Evolutionary conservation across 352 stramenopile species (phyloP).

Genomic region (Thalassiosira delicatula): DNA sequence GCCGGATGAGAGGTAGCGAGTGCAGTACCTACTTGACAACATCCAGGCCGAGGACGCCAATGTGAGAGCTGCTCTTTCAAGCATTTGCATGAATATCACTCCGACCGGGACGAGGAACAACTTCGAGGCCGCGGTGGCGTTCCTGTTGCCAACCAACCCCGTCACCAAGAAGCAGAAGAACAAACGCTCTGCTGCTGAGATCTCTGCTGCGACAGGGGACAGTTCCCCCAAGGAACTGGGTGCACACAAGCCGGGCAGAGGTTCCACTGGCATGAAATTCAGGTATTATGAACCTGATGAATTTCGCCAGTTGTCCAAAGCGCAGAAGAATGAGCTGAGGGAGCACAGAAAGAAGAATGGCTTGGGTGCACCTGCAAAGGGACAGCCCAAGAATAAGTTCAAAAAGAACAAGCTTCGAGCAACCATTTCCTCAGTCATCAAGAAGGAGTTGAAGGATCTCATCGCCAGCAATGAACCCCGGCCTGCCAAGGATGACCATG

Average conservation of each 20-base stretch:
- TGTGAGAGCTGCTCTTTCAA: neutral
- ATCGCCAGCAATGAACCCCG: neutral
- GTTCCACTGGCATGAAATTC: conserved; percentile 13
- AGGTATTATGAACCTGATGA: conserved; percentile 7
- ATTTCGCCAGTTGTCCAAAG: neutral
- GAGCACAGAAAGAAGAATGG: neutral
- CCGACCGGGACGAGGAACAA: conserved; percentile 3
- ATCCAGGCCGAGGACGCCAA: neutral
- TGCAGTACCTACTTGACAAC: conserved; percentile 28
- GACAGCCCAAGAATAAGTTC: neutral
- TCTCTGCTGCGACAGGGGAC: neutral
- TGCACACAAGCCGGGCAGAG: neutral
- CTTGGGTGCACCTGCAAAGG: neutral
- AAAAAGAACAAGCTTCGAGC: neutral
- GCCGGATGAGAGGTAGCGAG: conserved; percentile 29
- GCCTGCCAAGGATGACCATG: too few species aligned
- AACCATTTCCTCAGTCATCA: too few species aligned
- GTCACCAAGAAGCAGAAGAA: neutral
- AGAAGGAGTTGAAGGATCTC: neutral
- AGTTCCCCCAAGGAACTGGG: neutral
- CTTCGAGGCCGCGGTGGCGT: conserved; percentile 18
- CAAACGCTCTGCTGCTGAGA: neutral
- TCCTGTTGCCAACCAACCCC: conserved; percentile 8
- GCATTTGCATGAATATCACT: neutral
- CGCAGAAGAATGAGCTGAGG: conserved; percentile 14